Evolutionary conservation across 139 green algal species (phyloP).

Genomic region (Choricystis sp.): DNA sequence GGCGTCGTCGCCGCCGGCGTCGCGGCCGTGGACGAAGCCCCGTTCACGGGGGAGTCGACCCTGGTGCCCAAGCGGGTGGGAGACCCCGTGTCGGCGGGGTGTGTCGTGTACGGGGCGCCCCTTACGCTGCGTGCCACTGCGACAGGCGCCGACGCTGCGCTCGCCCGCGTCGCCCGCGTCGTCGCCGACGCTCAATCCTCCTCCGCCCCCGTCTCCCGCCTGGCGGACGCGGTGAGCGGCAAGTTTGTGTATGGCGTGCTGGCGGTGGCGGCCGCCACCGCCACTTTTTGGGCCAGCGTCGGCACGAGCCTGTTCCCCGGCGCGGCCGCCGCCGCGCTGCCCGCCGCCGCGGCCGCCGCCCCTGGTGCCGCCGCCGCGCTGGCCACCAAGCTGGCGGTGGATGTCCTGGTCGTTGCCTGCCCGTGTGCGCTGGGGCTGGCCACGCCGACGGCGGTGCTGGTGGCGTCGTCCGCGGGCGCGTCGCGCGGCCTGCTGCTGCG

Average conservation of each 20-base stretch:
- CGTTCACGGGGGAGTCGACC: conserved; percentile 64
- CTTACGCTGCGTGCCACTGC: conserved; percentile 47
- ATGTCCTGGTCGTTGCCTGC: conserved; percentile 92
- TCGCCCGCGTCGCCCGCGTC: conserved; percentile 52
- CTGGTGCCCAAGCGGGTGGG: conserved; percentile 36
- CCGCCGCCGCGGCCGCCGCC: conserved; percentile 3
- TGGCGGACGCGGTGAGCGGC: conserved; percentile 77
- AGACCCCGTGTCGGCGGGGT: conserved; percentile 53
- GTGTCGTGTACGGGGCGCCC: conserved; percentile 61
- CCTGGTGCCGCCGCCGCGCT: conserved; percentile 35
- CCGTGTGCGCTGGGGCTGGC: conserved; percentile 92
- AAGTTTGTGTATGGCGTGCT: conserved; percentile 87
- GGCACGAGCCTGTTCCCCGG: conserved; percentile 27
- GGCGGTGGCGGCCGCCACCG: conserved; percentile 56
- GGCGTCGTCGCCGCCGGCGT: conserved; percentile 52
- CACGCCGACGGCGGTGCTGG: conserved; percentile 85
- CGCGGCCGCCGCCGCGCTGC: conserved; percentile 16
- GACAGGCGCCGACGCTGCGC: conserved; percentile 45
- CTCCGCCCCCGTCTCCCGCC: conserved; percentile 73
- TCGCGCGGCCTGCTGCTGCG: conserved; percentile 68
- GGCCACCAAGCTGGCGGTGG: conserved; percentile 62
- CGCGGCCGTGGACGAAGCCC: conserved; percentile 64
- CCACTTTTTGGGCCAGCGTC: conserved; percentile 61
- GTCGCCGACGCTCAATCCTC: conserved; percentile 60
- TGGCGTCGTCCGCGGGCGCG: conserved; percentile 50